Evolutionary conservation across 306 rosid species (phyloP).

Genomic region (Lagenaria siceraria): DNA sequence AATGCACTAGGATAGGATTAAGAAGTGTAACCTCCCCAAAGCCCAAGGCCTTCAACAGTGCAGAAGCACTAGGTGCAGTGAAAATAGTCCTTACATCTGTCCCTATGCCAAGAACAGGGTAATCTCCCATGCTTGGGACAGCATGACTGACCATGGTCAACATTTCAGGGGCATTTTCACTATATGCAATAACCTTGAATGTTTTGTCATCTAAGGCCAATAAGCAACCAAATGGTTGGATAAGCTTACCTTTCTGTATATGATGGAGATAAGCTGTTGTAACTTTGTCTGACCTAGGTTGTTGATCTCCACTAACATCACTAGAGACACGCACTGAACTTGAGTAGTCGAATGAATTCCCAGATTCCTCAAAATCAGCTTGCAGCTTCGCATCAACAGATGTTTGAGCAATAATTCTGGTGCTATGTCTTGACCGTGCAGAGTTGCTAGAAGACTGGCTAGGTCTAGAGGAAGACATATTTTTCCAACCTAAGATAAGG

Average conservation of each 20-base stretch:
- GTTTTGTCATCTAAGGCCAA: slow-evolving; percentile 84
- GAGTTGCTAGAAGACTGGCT: slow-evolving; percentile 69
- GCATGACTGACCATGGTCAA: slow-evolving; percentile 87
- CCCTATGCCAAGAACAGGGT: slow-evolving; percentile 82
- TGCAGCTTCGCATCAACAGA: slow-evolving; percentile 87
- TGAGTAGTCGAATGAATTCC: slow-evolving; percentile 83
- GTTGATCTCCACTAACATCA: slow-evolving; percentile 28
- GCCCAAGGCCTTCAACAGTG: slow-evolving; percentile 79
- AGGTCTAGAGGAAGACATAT: slow-evolving; percentile 79
- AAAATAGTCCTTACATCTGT: slow-evolving; percentile 67
- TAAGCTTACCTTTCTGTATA: slow-evolving; percentile 76
- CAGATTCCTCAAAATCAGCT: slow-evolving; percentile 75
- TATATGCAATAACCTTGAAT: slow-evolving; percentile 76
- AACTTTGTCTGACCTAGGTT: slow-evolving; percentile 62
- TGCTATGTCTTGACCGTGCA: slow-evolving; percentile 64
- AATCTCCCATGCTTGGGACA: slow-evolving; percentile 87
- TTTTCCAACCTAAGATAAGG: slow-evolving; percentile 21
- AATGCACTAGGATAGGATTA: slow-evolving; percentile 87
- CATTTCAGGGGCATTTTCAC: slow-evolving; percentile 92
- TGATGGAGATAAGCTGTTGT: slow-evolving; percentile 83
- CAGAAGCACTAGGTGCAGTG: slow-evolving; percentile 75
- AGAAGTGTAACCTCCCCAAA: slow-evolving; percentile 81
- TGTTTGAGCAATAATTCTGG: slow-evolving; percentile 75
- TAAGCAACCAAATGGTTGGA: slow-evolving; percentile 93
- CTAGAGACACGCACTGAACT: slow-evolving; percentile 51